A percentile compares a stretch with the other conserved stretches of the same genome.
Conservation (phyloP, 768 basidiomycete species). For the Podaxis sp. region DNA sequence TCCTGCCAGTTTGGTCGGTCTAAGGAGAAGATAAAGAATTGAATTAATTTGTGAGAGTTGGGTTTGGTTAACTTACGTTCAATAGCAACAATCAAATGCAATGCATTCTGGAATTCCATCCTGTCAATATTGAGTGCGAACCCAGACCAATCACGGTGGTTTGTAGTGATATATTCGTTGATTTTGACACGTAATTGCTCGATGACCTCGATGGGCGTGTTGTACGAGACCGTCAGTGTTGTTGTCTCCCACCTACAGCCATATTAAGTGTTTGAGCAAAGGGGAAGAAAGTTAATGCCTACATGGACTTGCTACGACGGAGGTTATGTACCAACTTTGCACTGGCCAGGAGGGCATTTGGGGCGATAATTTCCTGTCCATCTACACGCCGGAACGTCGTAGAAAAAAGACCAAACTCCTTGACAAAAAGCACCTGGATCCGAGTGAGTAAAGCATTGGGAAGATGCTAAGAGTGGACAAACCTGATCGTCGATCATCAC, state of each 20-base stretch:
- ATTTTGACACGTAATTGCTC: constrained; percentile 64
- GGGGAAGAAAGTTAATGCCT: constrained; percentile 21
- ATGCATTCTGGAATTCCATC: constrained; percentile 76
- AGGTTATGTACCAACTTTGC: constrained; percentile 79
- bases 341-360: constrained; percentile 68
- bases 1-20: constrained; percentile 86
- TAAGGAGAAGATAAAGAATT: constrained; percentile 21
- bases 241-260: constrained; percentile 63
- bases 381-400: constrained; percentile 80
- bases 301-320: constrained; percentile 74
- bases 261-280: background rate
- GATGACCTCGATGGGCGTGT: constrained; percentile 67
- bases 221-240: constrained; percentile 60
- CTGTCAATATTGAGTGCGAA: constrained; percentile 69
- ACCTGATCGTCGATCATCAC: constrained; percentile 79
- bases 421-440: constrained; percentile 48
- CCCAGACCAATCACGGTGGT: constrained; percentile 73
- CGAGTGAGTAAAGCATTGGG: background rate
- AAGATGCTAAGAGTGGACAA: constrained; percentile 14
- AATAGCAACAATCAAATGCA: constrained; percentile 62
- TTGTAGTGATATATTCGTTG: constrained; percentile 54
- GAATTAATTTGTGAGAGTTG: background rate
- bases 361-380: constrained; percentile 77
- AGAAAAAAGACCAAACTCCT: constrained; percentile 79
- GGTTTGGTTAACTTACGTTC: constrained; percentile 53